Percentiles rank a stretch among this genome's conserved stretches.
Evolutionary conservation across 208 protist genomes (phyloP).

Genomic region (Spongospora subterranea): DNA sequence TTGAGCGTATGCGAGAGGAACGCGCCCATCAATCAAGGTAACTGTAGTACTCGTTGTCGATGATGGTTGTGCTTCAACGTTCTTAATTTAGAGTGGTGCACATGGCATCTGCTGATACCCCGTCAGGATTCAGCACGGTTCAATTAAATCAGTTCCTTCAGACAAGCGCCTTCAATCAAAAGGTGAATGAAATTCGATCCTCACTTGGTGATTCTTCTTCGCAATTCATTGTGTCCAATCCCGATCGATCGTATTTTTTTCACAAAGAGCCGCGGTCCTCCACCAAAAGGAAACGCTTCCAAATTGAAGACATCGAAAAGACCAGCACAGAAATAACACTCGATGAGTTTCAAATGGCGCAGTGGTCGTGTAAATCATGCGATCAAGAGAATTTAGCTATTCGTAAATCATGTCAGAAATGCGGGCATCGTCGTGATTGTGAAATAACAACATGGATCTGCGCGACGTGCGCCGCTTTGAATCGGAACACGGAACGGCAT

Average conservation of each 20-base stretch:
- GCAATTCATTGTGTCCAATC: not conserved
- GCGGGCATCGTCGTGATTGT: not conserved
- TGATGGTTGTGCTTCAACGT: not conserved
- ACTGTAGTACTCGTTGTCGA: not conserved
- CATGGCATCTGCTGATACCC: not conserved
- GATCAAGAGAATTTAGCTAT: not conserved
- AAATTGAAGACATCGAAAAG: not conserved
- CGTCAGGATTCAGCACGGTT: not conserved
- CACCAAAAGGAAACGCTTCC: not conserved
- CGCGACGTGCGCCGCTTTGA: not conserved
- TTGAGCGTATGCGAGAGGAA: not conserved
- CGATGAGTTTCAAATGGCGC: not conserved
- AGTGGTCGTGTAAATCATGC: not conserved
- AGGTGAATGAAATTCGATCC: not conserved
- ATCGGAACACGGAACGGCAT: not conserved
- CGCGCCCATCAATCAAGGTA: not conserved
- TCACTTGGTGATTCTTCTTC: not conserved
- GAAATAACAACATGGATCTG: not conserved
- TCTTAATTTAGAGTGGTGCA: not conserved
- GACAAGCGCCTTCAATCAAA: conserved; percentile 29
- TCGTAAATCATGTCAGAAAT: conserved; percentile 35
- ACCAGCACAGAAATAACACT: not conserved
- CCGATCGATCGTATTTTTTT: conserved; percentile 22
- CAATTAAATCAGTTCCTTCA: conserved; percentile 5
- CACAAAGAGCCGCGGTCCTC: not conserved